phyloP scores from a whole-genome alignment of 306 rosid genomes.

The Prunus mongolica region DNA sequence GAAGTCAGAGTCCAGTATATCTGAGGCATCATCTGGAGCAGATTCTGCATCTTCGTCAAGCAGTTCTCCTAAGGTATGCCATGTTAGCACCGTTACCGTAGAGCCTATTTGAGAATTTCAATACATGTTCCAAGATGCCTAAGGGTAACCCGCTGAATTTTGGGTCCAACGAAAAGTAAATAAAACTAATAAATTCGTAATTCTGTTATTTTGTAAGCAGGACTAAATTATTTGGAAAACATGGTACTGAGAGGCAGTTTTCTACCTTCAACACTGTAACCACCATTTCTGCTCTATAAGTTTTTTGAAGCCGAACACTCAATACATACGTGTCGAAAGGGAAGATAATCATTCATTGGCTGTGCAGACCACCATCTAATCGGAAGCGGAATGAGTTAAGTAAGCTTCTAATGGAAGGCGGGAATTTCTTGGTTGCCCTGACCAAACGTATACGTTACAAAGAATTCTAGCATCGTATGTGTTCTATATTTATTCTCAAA shows the following conservation, averaged over 20 bases:
- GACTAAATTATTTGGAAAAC: conserved; percentile 14
- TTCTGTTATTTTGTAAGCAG: conserved; percentile 6
- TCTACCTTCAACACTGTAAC: background rate
- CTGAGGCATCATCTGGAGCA: conserved; percentile 41
- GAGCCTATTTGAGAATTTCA: background rate
- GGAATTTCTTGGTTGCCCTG: background rate
- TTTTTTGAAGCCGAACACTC: background rate
- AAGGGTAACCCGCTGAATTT: background rate
- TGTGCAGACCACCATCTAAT: background rate
- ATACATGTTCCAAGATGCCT: background rate
- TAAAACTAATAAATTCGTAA: background rate
- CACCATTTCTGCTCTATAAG: background rate
- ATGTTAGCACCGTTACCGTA: background rate
- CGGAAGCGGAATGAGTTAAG: background rate
- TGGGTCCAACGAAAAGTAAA: background rate
- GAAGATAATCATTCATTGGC: background rate
- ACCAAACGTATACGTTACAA: background rate
- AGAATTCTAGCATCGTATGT: background rate
- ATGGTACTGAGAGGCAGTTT: background rate
- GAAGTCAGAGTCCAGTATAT: conserved; percentile 54
- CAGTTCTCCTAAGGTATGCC: conserved; percentile 43
- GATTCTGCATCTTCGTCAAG: conserved; percentile 42
- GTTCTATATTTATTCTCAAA: background rate
- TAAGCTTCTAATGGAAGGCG: background rate
- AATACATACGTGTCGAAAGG: background rate